Base-by-base conservation (phyloP, 441 rosid species). In the Raphanus hybrid region DNA sequence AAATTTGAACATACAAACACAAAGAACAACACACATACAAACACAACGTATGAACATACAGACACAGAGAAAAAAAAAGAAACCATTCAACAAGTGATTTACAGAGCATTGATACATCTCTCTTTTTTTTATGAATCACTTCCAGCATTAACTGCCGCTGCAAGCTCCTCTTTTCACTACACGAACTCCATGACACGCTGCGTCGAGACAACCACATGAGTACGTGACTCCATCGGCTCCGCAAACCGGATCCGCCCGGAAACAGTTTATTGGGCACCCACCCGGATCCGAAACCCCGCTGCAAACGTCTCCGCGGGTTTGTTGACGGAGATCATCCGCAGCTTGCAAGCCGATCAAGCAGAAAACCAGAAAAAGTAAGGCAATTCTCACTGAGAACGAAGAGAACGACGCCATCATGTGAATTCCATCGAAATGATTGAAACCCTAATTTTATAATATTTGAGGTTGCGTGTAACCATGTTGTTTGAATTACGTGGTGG, bases 161-260 rank as follows among this genome's bases (percentile, higher is more conserved):
- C 97, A 93, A 76, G 83, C 86, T 52, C 97, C 97, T 60, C 66
- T 68, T 78, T 90, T 92, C 2, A 88, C 87, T 1, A 92, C 97
- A 57, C 81, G 73, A 67, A 78, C 85, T 6, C 94, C 94, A 11
- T 82, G 82, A 39, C 97, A 93, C 41, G 72, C 73, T 3, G 98
- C 97, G 58, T 93, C 93, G 1, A 78, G 80, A 67, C 98, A 90
- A 41, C 98, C 98, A 61, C 98, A 93, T 90, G 90, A 87, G 78
- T 93, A 93, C 32, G 96, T 93, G 45, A 88, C 87, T 23, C 93
- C 98, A 74, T 92, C 75, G 3, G 74, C 87, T 54, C 96, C 96
- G 35, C 98, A 93, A 2, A 90, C 98, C 0, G 91, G 97, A 67
- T 90, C 94, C 34, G 89, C 81, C n/a, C 90, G 85, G 70, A 94